Evolutionary conservation across 202 grass and related monocot species (phyloP), one percentile per base, ranked within the genome.

Genomic region (Carex arenaria): DNA sequence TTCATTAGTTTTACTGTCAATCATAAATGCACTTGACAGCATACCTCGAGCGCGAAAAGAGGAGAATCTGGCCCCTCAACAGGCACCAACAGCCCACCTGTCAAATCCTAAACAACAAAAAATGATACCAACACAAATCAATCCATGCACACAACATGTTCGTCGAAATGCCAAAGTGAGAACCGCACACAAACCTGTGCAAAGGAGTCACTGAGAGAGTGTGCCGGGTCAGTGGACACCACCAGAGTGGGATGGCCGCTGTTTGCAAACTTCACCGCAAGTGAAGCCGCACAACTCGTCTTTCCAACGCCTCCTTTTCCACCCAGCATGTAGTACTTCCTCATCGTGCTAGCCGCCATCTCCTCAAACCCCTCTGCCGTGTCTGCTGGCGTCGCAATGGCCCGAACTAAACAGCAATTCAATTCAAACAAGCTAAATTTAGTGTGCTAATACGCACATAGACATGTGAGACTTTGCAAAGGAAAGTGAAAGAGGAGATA

Each of bases 261-360:
- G 89, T 95, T 99, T 14, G 96, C 96, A 87, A 99, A 99, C 80
- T 92, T 92, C 79, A 99, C 96, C 22, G 91, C 93, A 38, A 99
- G 89, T 14, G 93, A 95, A 55, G 91, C 93, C 3, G 91, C 96
- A 64, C 96, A 99, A 73, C 96, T 99, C 18, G 91, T 99, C 87
- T 99, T 99, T 45, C 96, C 93, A 54, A 95, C 96, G 4, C 93
- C 91, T 3, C 96, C 96, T 84, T 99, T 99, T 2, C 96, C 95
- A 0, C 96, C 96, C 61, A 98, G 89, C 96, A 98, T 95, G 89
- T 92, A 92, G 77, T 93, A 95, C 52, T 89, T 80, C 66, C 93
- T 83, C 87, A 70, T 63, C 13, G 93, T 98, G 12, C 83, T 85
- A 20, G 89, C 26, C 2, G 67, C 10, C 96, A 99, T 99, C 89